phyloP scores from a whole-genome alignment of 2,329 filamentous ascomycete species.

The Sphaerulina vaccinii region DNA sequence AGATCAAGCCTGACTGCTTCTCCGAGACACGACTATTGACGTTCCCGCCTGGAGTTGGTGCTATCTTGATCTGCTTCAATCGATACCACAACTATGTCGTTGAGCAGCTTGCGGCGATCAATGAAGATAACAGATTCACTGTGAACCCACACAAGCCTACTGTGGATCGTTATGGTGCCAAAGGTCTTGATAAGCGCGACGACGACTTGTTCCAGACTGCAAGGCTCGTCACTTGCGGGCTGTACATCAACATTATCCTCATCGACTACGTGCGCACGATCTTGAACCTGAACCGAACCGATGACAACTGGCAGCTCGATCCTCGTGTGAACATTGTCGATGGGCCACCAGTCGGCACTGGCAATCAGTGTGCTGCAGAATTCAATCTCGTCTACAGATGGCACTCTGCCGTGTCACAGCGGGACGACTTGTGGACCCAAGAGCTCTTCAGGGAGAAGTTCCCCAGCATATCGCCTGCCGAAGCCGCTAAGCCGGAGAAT shows the following conservation, averaged over 20 bases:
- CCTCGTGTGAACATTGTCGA: conserved; percentile 42
- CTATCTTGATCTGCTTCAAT: conserved; percentile 66
- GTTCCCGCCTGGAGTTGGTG: conserved; percentile 68
- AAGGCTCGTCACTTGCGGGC: conserved; percentile 52
- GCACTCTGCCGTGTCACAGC: conserved; percentile 46
- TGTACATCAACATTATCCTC: conserved; percentile 55
- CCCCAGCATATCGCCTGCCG: conserved; percentile 23
- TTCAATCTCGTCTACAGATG: conserved; percentile 57
- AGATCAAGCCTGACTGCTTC: conserved; percentile 69
- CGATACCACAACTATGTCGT: conserved; percentile 85
- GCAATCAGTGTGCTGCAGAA: conserved; percentile 54
- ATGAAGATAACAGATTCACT: conserved; percentile 76
- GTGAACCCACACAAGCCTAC: conserved; percentile 58
- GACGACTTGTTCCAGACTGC: conserved; percentile 54
- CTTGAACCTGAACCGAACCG: conserved; percentile 47
- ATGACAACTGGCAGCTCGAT: conserved; percentile 46
- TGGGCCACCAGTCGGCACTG: conserved; percentile 43
- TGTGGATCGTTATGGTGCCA: conserved; percentile 37
- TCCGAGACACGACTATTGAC: conserved; percentile 63
- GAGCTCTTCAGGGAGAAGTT: conserved; percentile 40
- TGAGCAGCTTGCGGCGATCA: conserved; percentile 76
- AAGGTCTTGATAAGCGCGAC: conserved; percentile 39
- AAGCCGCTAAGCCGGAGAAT: conserved; percentile 30
- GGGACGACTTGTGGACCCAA: conserved; percentile 49
- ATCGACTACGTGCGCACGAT: conserved; percentile 56